Conservation (phyloP, 805 yeast species). For the Nakazawaea anatomiae region DNA sequence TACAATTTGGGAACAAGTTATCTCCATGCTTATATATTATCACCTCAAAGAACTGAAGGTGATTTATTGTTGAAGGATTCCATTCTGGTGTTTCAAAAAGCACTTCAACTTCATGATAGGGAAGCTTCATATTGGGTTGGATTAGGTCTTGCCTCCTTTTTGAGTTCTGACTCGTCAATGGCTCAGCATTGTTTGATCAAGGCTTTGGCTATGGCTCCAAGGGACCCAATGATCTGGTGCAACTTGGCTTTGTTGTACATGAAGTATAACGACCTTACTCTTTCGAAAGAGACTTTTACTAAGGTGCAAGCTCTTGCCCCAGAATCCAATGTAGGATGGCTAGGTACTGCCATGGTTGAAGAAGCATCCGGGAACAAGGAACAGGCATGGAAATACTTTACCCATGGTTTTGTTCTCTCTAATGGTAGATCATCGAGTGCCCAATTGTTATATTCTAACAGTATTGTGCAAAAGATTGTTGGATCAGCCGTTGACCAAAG, state of each 20-base stretch:
- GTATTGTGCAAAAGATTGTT: slow-evolving; percentile 42
- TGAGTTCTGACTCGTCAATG: slow-evolving; percentile 52
- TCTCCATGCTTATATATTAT: slow-evolving; percentile 35
- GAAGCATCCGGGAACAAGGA: slow-evolving; percentile 42
- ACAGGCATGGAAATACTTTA: slow-evolving; percentile 53
- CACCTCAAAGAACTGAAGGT: slow-evolving; percentile 14
- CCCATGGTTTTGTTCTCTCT: slow-evolving; percentile 75
- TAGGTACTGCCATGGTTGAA: slow-evolving; percentile 70
- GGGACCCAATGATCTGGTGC: slow-evolving; percentile 69
- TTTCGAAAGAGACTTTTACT: slow-evolving; percentile 67
- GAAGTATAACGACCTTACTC: slow-evolving; percentile 55
- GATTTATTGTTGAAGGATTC: slow-evolving; percentile 36
- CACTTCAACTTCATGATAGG: slow-evolving; percentile 66
- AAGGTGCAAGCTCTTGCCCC: slow-evolving; percentile 83
- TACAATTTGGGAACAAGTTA: slow-evolving; percentile 72
- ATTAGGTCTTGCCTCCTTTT: slow-evolving; percentile 69
- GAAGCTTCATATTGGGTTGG: slow-evolving; percentile 77
- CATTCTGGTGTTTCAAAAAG: slow-evolving; percentile 51
- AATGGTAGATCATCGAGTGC: slow-evolving; percentile 68
- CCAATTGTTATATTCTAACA: slow-evolving; percentile 65
- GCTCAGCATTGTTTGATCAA: slow-evolving; percentile 92
- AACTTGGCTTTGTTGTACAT: slow-evolving; percentile 77
- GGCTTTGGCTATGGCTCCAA: slow-evolving; percentile 64
- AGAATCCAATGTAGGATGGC: slow-evolving; percentile 69
- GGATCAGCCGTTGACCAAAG: slow-evolving; percentile 40